Evolutionary conservation across 106 monocot genomes (phyloP).

Genomic region (Allium fistulosum): DNA sequence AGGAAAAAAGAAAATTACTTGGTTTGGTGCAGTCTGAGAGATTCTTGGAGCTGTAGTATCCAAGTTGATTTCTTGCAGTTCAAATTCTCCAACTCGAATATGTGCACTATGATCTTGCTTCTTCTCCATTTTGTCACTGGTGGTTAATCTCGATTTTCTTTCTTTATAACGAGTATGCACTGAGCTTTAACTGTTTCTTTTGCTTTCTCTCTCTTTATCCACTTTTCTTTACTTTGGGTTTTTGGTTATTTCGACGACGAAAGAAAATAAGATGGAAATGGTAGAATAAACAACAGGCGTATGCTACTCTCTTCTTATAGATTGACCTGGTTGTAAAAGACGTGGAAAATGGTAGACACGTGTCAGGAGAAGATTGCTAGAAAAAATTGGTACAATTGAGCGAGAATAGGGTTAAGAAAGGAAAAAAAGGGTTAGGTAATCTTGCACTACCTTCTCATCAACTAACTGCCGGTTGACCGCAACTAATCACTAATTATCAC

Average conservation of each 20-base stretch:
- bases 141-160: not conserved
- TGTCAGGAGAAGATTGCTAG: too few species aligned
- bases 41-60: slow-evolving; percentile 3
- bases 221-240: not conserved
- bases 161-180: slow-evolving; percentile 4
- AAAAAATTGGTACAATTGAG: too few species aligned
- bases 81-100: slow-evolving; percentile 9
- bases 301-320: too few species aligned
- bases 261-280: too few species aligned
- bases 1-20: slow-evolving; percentile 4
- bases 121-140: not conserved
- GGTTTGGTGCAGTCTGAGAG: slow-evolving; percentile 9
- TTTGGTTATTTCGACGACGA: not conserved
- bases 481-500: too few species aligned
- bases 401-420: too few species aligned
- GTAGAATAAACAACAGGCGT: too few species aligned
- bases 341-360: too few species aligned
- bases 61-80: not conserved
- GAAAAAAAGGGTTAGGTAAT: too few species aligned
- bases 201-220: slow-evolving; percentile 4
- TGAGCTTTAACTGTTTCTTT: slow-evolving; percentile 3
- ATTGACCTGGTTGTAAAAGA: too few species aligned
- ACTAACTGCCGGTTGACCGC: too few species aligned
- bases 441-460: too few species aligned
- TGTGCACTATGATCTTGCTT: not conserved